Evolutionary conservation across 805 yeast species (phyloP), one percentile per base, ranked within the genome.

Genomic region (Barnettozyma populi): DNA sequence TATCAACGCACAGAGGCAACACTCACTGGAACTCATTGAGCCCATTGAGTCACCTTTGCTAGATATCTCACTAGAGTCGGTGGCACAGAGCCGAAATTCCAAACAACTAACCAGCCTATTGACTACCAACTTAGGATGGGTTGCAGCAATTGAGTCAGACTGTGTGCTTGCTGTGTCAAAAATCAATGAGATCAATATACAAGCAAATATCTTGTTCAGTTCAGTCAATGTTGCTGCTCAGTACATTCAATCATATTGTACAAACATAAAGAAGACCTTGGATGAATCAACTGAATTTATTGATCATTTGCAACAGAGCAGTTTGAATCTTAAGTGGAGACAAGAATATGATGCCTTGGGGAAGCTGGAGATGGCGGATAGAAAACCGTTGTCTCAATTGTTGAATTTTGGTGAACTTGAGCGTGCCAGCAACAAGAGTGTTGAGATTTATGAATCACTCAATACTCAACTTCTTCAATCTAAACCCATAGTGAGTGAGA

Each of bases 41-140:
- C 75, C 74, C 1, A 60, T 67, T 6, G 52, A 49, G 7, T 72
- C 74, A 0, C 74, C 75, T 0, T 47, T 71, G 18, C 43, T 52
- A 5, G 71, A 70, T 39, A 46, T 60, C 6, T 54, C 56, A 38
- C 43, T 57, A 42, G 51, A 51, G 1, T 42, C 45, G 4, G 52
- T 54, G 4, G 44, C 55, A 3, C 43, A 53, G 8, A 24, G 54
- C 4, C 54, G 54, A 41, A 55, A 57, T 38, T 45, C 58, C 11
- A 53, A 58, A 35, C 62, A 57, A 16, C 24, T 59, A 24, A 48
- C 52, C 1, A 64, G 71, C 25, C 56, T 68, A 10, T 52, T 78
- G n/a, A 72, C 75, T 7, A 57, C 72, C 1, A 74, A 75, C 52
- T 63, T 72, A n/a, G 76, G 75, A 0, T 79, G 84, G 84, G 62